Evolutionary conservation across 305 asterid genomes (phyloP).

Genomic region (Plantago coronopus): DNA sequence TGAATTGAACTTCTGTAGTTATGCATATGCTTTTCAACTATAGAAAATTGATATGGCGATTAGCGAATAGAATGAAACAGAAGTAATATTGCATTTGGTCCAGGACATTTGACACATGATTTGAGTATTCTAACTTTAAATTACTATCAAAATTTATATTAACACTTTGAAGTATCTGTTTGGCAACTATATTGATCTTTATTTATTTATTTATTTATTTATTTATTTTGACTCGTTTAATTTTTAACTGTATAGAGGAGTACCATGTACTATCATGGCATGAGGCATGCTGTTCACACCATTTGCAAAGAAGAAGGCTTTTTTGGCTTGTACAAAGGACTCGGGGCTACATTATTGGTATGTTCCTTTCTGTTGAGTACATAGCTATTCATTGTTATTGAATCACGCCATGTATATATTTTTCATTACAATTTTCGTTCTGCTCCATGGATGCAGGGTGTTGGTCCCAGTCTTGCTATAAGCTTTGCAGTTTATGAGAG

Average conservation of each 20-base stretch:
- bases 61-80: too few relatives aligned
- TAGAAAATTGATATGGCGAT: too few relatives aligned
- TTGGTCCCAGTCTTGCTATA: constrained; percentile 94
- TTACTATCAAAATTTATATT: too few relatives aligned
- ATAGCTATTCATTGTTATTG: constrained; percentile 4
- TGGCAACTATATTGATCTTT: constrained; percentile 7
- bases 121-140: too few relatives aligned
- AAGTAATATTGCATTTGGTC: too few relatives aligned
- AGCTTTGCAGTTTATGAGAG: constrained; percentile 94
- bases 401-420: background rate
- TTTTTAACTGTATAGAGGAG: constrained; percentile 54
- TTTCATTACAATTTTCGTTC: constrained; percentile 4
- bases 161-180: background rate
- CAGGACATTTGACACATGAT: too few relatives aligned
- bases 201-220: too few relatives aligned
- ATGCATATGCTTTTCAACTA: too few relatives aligned
- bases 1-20: background rate
- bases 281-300: constrained; percentile 72
- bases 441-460: constrained; percentile 55
- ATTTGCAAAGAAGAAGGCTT: constrained; percentile 95
- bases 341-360: constrained; percentile 96
- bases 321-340: constrained; percentile 90
- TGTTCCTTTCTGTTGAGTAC: constrained; percentile 9
- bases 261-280: constrained; percentile 81
- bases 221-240: constrained; percentile 19